A percentile compares a stretch with the other conserved stretches of the same genome.
Evolutionary conservation across 352 stramenopile genomes (phyloP).

Genomic region (Phytophthora gonapodyides): DNA sequence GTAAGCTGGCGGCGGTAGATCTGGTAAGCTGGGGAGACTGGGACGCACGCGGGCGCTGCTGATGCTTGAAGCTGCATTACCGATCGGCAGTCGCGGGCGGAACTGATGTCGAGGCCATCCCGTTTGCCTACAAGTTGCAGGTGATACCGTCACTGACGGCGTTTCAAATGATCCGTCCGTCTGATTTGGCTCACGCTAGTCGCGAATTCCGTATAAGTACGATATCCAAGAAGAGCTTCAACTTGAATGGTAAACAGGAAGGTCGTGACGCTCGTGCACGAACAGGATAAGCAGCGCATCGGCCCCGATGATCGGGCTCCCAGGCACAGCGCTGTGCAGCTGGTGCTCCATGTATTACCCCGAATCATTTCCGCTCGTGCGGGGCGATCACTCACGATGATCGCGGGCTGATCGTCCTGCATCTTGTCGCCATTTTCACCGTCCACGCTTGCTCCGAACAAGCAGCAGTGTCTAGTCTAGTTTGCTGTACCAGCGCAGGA

Average conservation of each 20-base stretch:
- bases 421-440: too few relatives aligned
- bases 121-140: background rate
- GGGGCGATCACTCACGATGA: background rate
- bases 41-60: slow-evolving; percentile 14
- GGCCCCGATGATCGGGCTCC: too few relatives aligned
- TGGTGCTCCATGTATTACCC: too few relatives aligned
- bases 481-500: background rate
- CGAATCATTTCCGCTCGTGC: background rate
- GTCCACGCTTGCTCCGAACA: too few relatives aligned
- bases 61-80: slow-evolving; percentile 18
- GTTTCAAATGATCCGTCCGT: too few relatives aligned
- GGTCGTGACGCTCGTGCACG: background rate
- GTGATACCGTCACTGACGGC: too few relatives aligned
- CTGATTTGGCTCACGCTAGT: too few relatives aligned
- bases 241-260: slow-evolving; percentile 12
- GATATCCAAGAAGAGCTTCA: slow-evolving; percentile 3
- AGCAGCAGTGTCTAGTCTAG: too few relatives aligned
- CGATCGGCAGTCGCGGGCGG: slow-evolving; percentile 10
- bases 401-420: too few relatives aligned
- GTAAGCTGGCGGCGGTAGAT: background rate
- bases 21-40: slow-evolving; percentile 18
- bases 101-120: background rate
- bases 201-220: too few relatives aligned
- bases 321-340: background rate
- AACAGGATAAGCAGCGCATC: too few relatives aligned